Base-by-base conservation (phyloP, 306 rosid species). In the Lupinus albus region DNA sequence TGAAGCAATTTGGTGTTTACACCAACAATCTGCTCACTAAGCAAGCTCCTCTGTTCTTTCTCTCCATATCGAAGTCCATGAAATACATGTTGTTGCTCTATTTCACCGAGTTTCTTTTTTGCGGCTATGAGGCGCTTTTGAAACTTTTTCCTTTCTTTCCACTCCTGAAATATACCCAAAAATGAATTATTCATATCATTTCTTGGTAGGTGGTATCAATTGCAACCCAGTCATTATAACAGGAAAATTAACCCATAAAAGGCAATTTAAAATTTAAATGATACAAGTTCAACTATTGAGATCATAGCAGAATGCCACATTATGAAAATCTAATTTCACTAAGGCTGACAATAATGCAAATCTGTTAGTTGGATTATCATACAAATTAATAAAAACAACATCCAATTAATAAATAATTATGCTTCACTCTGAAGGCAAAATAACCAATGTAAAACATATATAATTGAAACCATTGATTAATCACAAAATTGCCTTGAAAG, bases 101-200 rank as follows among this genome's bases (percentile, higher is more conserved):
- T 72, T 67, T 93, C 97, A 70, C 62, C 41, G 17, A 93, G 88
- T 79, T 86, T 90, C 94, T 88, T 93, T 79, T 93, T 93, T 0
- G 96, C 97, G 49, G 90, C 88, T 73, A 90, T 83, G 72, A 93
- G 96, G 20, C 75, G 87, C 84, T 79, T 89, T 67, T 85, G 89
- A 55, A 82, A 80, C 81, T 93, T 93, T 73, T 83, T 90, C 78
- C 82, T 84, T 70, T 93, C 98, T 78, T 85, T 89, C 98, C 98
- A 93, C 79, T 90, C 98, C 98, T 89, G 67, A 78, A 78, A 78
- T 64, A 79, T 50, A 67, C 14, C 73, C 54, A 42, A 70, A 70
- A 66, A 28, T 74, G 74, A 72, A 71, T 38, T 60, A 60, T 33
- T 54, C 55, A 47, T n/a, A n/a, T n/a, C n/a, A n/a, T n/a, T n/a